Conservation (phyloP, 1,139 yeast species). For the Blastobotrys proliferans region DNA sequence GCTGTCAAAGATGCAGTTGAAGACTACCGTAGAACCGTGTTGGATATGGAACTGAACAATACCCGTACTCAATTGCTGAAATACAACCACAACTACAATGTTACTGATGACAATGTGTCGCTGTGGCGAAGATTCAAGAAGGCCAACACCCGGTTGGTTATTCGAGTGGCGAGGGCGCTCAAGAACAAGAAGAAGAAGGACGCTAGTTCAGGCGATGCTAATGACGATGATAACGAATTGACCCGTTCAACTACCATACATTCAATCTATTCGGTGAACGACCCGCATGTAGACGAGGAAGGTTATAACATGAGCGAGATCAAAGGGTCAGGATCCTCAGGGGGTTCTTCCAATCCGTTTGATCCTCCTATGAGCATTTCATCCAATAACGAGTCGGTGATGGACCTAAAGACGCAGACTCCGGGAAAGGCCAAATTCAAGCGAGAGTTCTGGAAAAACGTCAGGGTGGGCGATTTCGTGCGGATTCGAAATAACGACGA, state of each 20-base stretch:
- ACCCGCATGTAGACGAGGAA: slow-evolving; percentile 11
- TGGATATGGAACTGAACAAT: slow-evolving; percentile 84
- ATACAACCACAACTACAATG: slow-evolving; percentile 73
- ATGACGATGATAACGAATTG: slow-evolving; percentile 8
- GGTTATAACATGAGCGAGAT: slow-evolving; percentile 8
- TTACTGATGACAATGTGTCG: slow-evolving; percentile 60
- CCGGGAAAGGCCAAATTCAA: slow-evolving; percentile 49
- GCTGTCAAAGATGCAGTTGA: slow-evolving; percentile 93
- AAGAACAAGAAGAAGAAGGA: slow-evolving; percentile 25
- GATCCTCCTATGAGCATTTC: neutral
- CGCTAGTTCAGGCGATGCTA: neutral
- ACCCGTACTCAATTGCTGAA: slow-evolving; percentile 72
- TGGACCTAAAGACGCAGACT: slow-evolving; percentile 33
- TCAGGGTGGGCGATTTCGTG: slow-evolving; percentile 83
- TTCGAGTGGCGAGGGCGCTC: slow-evolving; percentile 25
- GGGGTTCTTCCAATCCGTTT: slow-evolving; percentile 14
- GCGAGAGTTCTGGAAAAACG: slow-evolving; percentile 81
- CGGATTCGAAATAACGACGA: slow-evolving; percentile 84
- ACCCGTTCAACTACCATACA: slow-evolving; percentile 24
- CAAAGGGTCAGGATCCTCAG: neutral
- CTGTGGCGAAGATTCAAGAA: slow-evolving; percentile 66
- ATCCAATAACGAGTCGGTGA: slow-evolving; percentile 24
- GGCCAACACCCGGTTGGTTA: slow-evolving; percentile 36
- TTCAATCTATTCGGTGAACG: slow-evolving; percentile 22
- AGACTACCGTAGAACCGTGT: slow-evolving; percentile 77